phyloP scores from a whole-genome alignment of 768 basidiomycete genomes.

The Holtermannia corniformis region DNA sequence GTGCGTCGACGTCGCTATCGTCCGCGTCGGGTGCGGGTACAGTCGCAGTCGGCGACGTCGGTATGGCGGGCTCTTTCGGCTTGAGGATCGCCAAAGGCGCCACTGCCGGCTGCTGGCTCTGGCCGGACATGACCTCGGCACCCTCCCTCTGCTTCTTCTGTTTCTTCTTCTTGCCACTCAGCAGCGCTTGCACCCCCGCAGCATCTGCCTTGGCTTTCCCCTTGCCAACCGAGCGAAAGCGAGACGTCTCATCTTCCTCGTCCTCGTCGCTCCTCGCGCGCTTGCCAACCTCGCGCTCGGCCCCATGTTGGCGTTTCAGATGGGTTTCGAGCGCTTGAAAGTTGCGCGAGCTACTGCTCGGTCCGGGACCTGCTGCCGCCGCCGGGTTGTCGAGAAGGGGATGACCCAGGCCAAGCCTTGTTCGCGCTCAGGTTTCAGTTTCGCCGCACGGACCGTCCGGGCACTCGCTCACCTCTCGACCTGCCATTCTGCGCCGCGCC shows the following conservation, averaged over 20 bases:
- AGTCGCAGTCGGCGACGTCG: neutral
- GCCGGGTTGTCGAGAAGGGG: slow-evolving; percentile 2
- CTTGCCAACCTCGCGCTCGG: no score
- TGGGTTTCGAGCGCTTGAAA: no score
- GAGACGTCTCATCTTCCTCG: neutral
- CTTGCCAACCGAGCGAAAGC: neutral
- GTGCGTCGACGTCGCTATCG: neutral
- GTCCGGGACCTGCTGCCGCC: neutral
- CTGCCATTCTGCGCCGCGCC: slow-evolving; percentile 6
- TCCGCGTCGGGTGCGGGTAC: neutral
- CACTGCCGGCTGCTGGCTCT: neutral
- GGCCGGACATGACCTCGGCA: neutral
- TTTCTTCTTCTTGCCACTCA: neutral
- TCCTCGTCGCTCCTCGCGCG: neutral
- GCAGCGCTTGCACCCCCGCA: neutral
- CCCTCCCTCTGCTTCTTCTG: neutral
- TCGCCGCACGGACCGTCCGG: neutral
- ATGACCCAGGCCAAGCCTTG: slow-evolving; percentile 23
- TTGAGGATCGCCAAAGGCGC: neutral
- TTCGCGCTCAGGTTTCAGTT: neutral
- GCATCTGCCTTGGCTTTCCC: neutral
- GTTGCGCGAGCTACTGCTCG: no score
- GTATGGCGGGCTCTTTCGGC: neutral
- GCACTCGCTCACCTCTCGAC: neutral
- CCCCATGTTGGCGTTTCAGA: no score